Evolutionary conservation across 2,329 filamentous ascomycete species (phyloP).

Genomic region (Alternaria angustiovoidea): DNA sequence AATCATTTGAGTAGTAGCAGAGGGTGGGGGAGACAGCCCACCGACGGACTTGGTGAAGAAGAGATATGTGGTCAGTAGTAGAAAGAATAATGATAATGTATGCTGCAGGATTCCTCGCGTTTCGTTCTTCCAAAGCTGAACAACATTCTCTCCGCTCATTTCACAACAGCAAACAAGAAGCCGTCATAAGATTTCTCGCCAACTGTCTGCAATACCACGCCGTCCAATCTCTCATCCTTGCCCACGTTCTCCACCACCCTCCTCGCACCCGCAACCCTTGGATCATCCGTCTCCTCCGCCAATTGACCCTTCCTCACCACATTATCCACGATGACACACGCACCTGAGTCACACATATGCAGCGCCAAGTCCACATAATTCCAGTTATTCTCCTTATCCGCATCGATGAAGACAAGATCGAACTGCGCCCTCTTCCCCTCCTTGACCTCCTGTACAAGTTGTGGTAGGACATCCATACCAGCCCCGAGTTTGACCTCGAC

Average conservation of each 20-base stretch:
- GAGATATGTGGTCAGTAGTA: not conserved
- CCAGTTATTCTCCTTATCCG: constrained; percentile 60
- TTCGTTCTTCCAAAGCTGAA: not conserved
- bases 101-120: not conserved
- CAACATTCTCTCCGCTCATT: constrained; percentile 18
- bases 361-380: constrained; percentile 59
- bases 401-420: constrained; percentile 64
- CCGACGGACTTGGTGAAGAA: not conserved
- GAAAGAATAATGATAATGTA: constrained; percentile 10
- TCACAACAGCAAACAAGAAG: constrained; percentile 53
- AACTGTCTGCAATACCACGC: constrained; percentile 56
- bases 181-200: constrained; percentile 60
- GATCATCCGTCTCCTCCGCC: constrained; percentile 38
- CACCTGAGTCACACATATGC: constrained; percentile 52
- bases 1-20: not conserved
- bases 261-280: constrained; percentile 45
- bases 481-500: constrained; percentile 58
- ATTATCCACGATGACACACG: constrained; percentile 61
- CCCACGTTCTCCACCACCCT: constrained; percentile 55
- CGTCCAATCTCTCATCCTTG: constrained; percentile 53
- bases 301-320: constrained; percentile 55
- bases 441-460: constrained; percentile 53
- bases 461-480: constrained; percentile 54
- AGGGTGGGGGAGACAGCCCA: not conserved
- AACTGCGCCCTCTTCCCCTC: constrained; percentile 52